Conservation (phyloP, 768 basidiomycete genomes). For the Pulveroboletus sp. region DNA sequence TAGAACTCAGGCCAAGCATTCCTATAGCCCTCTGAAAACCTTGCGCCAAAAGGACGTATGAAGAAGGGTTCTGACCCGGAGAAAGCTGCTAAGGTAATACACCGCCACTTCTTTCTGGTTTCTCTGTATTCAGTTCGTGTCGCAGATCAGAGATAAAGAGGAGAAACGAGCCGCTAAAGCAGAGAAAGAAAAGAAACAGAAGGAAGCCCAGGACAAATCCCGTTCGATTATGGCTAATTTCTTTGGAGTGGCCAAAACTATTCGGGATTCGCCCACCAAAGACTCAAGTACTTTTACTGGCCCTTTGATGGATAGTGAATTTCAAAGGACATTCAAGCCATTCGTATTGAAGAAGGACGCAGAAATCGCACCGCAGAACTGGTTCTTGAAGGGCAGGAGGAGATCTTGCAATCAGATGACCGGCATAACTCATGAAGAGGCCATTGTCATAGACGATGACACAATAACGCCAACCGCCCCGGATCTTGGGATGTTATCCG, state of each 20-base stretch:
- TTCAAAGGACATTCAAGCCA: slow-evolving; percentile 70
- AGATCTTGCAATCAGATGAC: slow-evolving; percentile 17
- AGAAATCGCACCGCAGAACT: slow-evolving; percentile 66
- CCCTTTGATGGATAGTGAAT: slow-evolving; percentile 53
- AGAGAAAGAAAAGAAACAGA: slow-evolving; percentile 68
- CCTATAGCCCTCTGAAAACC: slow-evolving; percentile 21
- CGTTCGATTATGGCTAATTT: slow-evolving; percentile 73
- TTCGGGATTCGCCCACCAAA: slow-evolving; percentile 21
- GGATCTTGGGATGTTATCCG: slow-evolving; percentile 5
- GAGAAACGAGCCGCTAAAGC: slow-evolving; percentile 65
- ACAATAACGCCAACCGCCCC: slow-evolving; percentile 9
- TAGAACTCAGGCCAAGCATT: neutral
- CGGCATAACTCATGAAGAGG: slow-evolving; percentile 33
- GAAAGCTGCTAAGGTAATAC: slow-evolving; percentile 35
- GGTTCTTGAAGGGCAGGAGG: slow-evolving; percentile 44
- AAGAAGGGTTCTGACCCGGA: slow-evolving; percentile 55
- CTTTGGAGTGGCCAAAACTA: slow-evolving; percentile 60
- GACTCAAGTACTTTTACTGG: slow-evolving; percentile 23
- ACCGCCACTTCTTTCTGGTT: neutral
- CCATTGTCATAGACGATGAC: slow-evolving; percentile 57
- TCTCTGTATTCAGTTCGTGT: slow-evolving; percentile 1
- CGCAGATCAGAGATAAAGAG: slow-evolving; percentile 61
- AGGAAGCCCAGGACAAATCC: slow-evolving; percentile 67
- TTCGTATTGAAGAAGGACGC: slow-evolving; percentile 76
- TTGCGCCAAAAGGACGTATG: slow-evolving; percentile 33